Percentiles rank a stretch among this genome's conserved stretches.
Conservation (phyloP, 768 basidiomycete genomes). For the Rhizopogon rudus region DNA sequence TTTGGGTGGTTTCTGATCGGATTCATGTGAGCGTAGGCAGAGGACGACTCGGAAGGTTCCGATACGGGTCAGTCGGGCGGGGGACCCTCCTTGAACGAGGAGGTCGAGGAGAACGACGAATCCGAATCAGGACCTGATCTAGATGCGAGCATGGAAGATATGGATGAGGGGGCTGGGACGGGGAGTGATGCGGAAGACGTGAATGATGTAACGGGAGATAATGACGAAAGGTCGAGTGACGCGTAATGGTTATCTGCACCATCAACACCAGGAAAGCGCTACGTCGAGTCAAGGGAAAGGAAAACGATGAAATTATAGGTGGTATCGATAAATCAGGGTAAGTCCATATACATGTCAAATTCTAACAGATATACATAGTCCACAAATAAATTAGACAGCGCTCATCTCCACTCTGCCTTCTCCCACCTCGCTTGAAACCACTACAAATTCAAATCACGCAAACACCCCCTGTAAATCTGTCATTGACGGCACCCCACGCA, state of each 20-base stretch:
- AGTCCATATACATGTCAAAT: not conserved
- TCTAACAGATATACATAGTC: conserved; percentile 8
- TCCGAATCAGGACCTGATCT: conserved; percentile 34
- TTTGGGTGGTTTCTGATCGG: not conserved
- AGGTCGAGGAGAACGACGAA: conserved; percentile 35
- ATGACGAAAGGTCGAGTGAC: not conserved
- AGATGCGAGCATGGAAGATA: conserved; percentile 36
- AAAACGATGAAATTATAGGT: not conserved
- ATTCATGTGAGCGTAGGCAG: conserved; percentile 20
- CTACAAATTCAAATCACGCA: conserved; percentile 4
- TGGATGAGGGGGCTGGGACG: conserved; percentile 29
- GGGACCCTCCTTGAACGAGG: conserved; percentile 21
- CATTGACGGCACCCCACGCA: conserved; percentile 25
- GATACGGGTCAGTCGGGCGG: conserved; percentile 27
- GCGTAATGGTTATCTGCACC: not conserved
- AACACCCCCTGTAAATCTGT: conserved; percentile 25
- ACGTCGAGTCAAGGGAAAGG: not conserved
- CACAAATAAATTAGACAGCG: conserved; percentile 11
- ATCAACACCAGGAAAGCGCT: too few relatives aligned
- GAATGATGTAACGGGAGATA: not conserved
- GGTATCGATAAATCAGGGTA: conserved; percentile 3
- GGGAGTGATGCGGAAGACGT: not conserved
- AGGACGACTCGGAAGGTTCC: conserved; percentile 29
- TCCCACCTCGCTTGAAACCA: not conserved
- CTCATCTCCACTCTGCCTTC: conserved; percentile 11